phyloP scores from a whole-genome alignment of 1,284 basidiomycete genomes.

The Puccinia novopanici region DNA sequence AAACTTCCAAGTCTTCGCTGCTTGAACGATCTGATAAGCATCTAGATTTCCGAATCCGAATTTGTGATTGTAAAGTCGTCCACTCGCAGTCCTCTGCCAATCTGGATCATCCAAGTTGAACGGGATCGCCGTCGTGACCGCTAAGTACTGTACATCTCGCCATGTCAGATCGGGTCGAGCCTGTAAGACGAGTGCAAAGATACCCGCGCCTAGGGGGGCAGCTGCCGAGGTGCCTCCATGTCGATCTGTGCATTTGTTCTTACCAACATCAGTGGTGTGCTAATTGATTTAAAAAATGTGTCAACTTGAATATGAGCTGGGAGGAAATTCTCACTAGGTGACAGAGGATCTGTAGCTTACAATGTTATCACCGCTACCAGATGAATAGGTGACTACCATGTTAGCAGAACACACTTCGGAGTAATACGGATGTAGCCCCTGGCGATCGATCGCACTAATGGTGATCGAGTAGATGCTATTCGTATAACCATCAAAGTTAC shows the following conservation, averaged over 20 bases:
- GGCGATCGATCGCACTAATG: slow-evolving; percentile 87
- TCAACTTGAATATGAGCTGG: not conserved
- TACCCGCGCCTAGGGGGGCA: slow-evolving; percentile 89
- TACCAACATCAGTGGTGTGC: slow-evolving; percentile 92
- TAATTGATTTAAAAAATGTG: slow-evolving; percentile 58
- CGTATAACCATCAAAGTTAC: slow-evolving; percentile 99
- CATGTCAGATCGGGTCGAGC: slow-evolving; percentile 88
- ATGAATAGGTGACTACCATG: slow-evolving; percentile 92
- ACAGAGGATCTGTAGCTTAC: slow-evolving; percentile 63
- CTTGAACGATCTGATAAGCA: slow-evolving; percentile 77
- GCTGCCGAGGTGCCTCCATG: slow-evolving; percentile 98
- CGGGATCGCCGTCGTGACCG: slow-evolving; percentile 73
- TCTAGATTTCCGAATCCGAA: slow-evolving; percentile 92
- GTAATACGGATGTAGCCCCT: slow-evolving; percentile 91
- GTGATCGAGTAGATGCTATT: slow-evolving; percentile 97
- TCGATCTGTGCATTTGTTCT: slow-evolving; percentile 74
- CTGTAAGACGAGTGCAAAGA: slow-evolving; percentile 82
- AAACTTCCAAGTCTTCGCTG: slow-evolving; percentile 76
- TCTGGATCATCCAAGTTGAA: slow-evolving; percentile 84
- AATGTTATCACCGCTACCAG: slow-evolving; percentile 89
- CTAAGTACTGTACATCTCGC: slow-evolving; percentile 93
- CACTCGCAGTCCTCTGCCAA: slow-evolving; percentile 83
- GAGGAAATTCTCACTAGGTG: not conserved
- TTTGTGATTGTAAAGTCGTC: slow-evolving; percentile 88
- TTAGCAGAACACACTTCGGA: slow-evolving; percentile 96